These are phyloP conservation scores for Debaryomyces robertsiae DNA, from an alignment of 1,139 yeast genomes.

Conservation along the genomic window DNA sequence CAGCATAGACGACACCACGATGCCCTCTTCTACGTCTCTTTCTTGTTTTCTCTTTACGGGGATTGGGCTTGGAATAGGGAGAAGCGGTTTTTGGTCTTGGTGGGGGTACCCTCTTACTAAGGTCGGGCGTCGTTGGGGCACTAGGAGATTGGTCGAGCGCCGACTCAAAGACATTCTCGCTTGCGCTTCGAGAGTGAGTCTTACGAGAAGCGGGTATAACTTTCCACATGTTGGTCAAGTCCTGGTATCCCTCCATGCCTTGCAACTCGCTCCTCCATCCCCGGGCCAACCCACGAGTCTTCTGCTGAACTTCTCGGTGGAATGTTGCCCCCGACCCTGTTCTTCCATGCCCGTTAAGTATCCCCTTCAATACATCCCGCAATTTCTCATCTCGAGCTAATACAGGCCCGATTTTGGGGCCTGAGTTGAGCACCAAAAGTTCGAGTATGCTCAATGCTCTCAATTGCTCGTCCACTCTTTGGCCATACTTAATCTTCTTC, in stretches of 20 bases:
- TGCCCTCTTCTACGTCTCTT: slow-evolving; percentile 23
- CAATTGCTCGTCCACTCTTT: slow-evolving; percentile 52
- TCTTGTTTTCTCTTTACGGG: slow-evolving; percentile 11
- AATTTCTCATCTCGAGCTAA: slow-evolving; percentile 74
- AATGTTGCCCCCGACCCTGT: slow-evolving; percentile 43
- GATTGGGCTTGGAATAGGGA: slow-evolving; percentile 20
- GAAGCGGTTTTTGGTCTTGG: slow-evolving; percentile 32
- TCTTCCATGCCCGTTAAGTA: slow-evolving; percentile 39
- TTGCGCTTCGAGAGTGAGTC: slow-evolving; percentile 13
- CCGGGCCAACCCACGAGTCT: slow-evolving; percentile 51
- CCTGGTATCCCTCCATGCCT: slow-evolving; percentile 52
- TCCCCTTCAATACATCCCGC: slow-evolving; percentile 62
- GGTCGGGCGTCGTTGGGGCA: slow-evolving; percentile 21
- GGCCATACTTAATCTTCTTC: slow-evolving; percentile 87
- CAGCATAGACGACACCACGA: slow-evolving; percentile 44
- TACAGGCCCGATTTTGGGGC: slow-evolving; percentile 44
- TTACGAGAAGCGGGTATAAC: slow-evolving; percentile 26
- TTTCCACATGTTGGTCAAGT: slow-evolving; percentile 52
- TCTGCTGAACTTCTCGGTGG: slow-evolving; percentile 49
- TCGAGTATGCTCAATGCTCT: slow-evolving; percentile 74
- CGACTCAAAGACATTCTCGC: slow-evolving; percentile 19
- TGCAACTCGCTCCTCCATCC: slow-evolving; percentile 65
- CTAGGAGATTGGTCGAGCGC: slow-evolving; percentile 17
- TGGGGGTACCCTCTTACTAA: slow-evolving; percentile 23
- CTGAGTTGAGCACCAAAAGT: slow-evolving; percentile 76